These are phyloP conservation scores for Lepiota brunneoincarnata DNA, from an alignment of 768 basidiomycete genomes.

Conservation along the genomic window DNA sequence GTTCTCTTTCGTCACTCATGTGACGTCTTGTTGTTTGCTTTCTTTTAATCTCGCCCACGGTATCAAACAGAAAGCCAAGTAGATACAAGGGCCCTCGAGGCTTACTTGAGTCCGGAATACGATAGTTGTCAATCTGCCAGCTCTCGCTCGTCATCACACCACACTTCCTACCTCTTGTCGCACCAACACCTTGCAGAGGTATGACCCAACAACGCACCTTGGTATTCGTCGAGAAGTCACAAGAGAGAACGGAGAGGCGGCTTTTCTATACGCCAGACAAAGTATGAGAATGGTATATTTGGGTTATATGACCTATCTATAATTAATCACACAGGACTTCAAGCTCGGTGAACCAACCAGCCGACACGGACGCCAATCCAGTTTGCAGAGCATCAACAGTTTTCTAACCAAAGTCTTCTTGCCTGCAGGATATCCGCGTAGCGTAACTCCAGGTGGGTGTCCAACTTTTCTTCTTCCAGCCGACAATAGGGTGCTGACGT, in stretches of 20 bases:
- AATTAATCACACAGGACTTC: background rate
- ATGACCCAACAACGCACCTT: background rate
- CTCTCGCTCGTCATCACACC: no score
- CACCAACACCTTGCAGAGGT: no score
- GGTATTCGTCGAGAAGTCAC: background rate
- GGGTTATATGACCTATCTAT: background rate
- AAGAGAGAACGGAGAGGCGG: background rate
- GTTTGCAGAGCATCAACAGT: background rate
- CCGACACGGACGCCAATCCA: background rate
- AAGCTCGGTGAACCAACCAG: background rate
- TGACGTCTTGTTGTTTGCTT: no score
- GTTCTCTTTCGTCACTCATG: no score
- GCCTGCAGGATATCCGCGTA: conserved; percentile 15
- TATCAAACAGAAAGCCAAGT: no score
- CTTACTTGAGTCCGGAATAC: no score
- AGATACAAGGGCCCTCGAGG: no score
- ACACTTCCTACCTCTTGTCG: background rate
- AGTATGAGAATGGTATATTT: background rate
- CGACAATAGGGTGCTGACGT: background rate
- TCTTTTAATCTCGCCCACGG: no score
- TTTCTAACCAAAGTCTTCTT: conserved; percentile 12
- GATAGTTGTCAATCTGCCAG: no score
- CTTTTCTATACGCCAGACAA: conserved; percentile 4
- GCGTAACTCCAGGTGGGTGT: conserved; percentile 14
- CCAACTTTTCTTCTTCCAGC: background rate